Evolutionary conservation across 441 rosid genomes (phyloP), one percentile per base, ranked within the genome.

Genomic region (Populus hybrid): DNA sequence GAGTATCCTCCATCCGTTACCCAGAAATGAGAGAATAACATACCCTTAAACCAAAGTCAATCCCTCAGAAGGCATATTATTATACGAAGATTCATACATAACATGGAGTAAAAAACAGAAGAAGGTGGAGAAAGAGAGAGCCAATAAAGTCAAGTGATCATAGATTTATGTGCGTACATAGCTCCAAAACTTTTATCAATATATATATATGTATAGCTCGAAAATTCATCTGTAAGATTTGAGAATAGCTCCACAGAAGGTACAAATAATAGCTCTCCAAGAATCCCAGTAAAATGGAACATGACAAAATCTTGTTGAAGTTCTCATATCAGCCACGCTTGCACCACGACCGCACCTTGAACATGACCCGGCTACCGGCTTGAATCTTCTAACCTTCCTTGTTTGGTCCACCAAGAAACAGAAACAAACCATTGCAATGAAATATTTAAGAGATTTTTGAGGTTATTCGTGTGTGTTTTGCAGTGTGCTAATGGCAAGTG

Each of bases 321-420:
- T 92, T 73, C 79, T 89, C 90, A 92, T 89, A 71, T 92, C 94
- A 2, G 94, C 97, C n/a, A 92, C 89, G 76, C 94, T 88, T 16
- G 94, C 94, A 28, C 93, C 86, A 2, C 82, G 50, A 76, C 93
- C 90, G 67, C 97, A 92, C 84, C 91, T 74, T 20, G 94, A 86
- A 81, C 97, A 92, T 7, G 73, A 73, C 77, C 93, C 94, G 31
- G 97, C 93, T 75, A 81, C 92, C 74, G 97, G 97, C 79, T 92
- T 92, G 81, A 86, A 84, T 67, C 86, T 78, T 72, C 84, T 81
- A 70, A 89, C 79, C 76, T 80, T 85, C 80, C 77, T 81, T 75
- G 68, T 85, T 78, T 88, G 94, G 79, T 92, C 97, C 74, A 90
- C 94, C 73, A 92, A 79, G 80, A 90, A 92, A 70, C 92, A 90